These are phyloP conservation scores for Paramecium octaurelia DNA, from an alignment of 73 alveolate species.

Conservation along the genomic window DNA sequence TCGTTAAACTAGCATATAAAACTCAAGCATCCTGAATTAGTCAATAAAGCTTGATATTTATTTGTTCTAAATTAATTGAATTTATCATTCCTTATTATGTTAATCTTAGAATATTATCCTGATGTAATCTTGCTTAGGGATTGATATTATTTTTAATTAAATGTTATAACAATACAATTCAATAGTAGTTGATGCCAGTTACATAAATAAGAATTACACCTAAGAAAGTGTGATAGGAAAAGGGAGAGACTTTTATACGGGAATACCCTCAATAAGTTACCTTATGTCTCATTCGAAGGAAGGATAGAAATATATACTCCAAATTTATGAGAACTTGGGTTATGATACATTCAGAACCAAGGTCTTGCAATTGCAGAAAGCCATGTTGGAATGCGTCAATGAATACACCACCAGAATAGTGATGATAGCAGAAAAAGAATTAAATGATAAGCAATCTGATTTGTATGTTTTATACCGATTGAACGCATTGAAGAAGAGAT, in stretches of 20 bases:
- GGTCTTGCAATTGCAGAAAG: neutral
- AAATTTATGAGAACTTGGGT: neutral
- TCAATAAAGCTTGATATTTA: neutral
- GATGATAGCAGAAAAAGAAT: neutral
- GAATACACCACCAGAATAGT: neutral
- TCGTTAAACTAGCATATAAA: conserved; percentile 24
- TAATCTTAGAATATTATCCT: neutral
- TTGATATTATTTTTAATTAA: neutral
- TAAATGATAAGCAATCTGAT: conserved; percentile 14
- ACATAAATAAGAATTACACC: neutral
- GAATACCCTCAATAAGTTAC: neutral
- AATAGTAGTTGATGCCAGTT: neutral
- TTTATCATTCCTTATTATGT: neutral
- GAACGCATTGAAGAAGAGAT: neutral
- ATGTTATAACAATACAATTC: neutral
- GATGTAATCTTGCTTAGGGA: neutral
- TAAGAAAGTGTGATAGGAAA: neutral
- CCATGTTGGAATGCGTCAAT: neutral
- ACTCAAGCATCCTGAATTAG: conserved; percentile 41
- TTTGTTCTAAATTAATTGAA: neutral
- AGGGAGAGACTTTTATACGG: neutral
- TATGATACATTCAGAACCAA: neutral
- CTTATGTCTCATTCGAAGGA: neutral
- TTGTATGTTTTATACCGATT: neutral
- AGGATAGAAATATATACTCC: neutral